These are phyloP conservation scores for Raffaelea deltoideospora DNA, from an alignment of 2,329 filamentous ascomycete genomes.

Conservation along the genomic window DNA sequence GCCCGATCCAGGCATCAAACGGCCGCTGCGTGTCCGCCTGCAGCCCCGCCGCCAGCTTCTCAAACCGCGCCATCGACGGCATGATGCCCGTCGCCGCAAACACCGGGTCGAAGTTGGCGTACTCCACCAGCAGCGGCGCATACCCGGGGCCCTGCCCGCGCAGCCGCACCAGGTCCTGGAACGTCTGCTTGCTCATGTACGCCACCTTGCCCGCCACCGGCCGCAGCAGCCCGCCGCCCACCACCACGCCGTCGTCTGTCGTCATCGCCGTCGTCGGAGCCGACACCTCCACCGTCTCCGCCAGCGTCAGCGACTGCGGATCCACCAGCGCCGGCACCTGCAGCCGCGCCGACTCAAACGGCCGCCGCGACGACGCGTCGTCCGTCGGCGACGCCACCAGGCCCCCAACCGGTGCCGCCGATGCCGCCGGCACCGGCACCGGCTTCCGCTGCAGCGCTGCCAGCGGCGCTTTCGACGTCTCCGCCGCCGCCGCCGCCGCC, in stretches of 20 bases:
- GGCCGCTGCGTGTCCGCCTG: slow-evolving; percentile 33
- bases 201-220: slow-evolving; percentile 21
- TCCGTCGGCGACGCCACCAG: slow-evolving; percentile 2
- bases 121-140: slow-evolving; percentile 53
- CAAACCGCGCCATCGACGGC: slow-evolving; percentile 49
- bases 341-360: slow-evolving; percentile 45
- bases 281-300: slow-evolving; percentile 22
- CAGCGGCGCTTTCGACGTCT: slow-evolving; percentile 14
- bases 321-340: slow-evolving; percentile 46
- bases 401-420: too few relatives aligned
- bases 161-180: slow-evolving; percentile 27
- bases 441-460: slow-evolving; percentile 17
- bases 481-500: neutral
- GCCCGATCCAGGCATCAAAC: slow-evolving; percentile 42
- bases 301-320: slow-evolving; percentile 33
- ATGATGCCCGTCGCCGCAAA: slow-evolving; percentile 47
- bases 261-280: too few relatives aligned
- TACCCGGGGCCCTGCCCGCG: slow-evolving; percentile 27
- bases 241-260: too few relatives aligned
- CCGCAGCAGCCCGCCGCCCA: slow-evolving; percentile 18
- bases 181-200: slow-evolving; percentile 36
- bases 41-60: slow-evolving; percentile 44
- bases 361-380: slow-evolving; percentile 27
- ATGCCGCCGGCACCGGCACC: slow-evolving; percentile 11
- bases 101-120: slow-evolving; percentile 48